Percentiles rank a stretch among this genome's conserved stretches.
These are phyloP conservation scores for Aegilops speltoides DNA, from an alignment of 176 grass and related monocot species.

Conservation along the genomic window DNA sequence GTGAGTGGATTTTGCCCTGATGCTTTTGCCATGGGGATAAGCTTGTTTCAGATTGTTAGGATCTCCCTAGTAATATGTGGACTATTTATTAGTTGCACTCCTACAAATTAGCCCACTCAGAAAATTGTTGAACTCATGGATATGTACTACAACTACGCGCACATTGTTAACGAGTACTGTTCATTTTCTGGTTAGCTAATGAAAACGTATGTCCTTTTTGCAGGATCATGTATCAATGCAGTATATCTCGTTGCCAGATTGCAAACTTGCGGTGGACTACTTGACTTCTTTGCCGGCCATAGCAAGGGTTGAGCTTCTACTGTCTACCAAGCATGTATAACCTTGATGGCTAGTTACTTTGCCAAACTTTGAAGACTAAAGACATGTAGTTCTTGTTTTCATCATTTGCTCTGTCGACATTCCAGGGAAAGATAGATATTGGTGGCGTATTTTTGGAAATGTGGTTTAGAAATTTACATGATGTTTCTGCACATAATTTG, in stretches of 20 bases:
- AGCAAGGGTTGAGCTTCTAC: slow-evolving; percentile 24
- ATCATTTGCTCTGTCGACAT: slow-evolving; percentile 30
- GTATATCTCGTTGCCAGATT: background rate
- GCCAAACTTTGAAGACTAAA: slow-evolving; percentile 17
- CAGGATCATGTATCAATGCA: slow-evolving; percentile 15
- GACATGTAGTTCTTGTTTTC: slow-evolving; percentile 8
- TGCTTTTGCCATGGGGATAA: background rate
- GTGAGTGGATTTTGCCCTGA: background rate
- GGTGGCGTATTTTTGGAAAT: slow-evolving; percentile 42
- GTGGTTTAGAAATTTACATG: slow-evolving; percentile 25
- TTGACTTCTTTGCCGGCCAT: background rate
- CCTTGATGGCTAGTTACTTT: slow-evolving; percentile 37
- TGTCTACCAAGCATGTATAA: slow-evolving; percentile 44
- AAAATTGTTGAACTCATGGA: background rate
- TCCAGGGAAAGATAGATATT: slow-evolving; percentile 46
- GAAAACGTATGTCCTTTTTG: background rate
- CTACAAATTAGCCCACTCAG: background rate
- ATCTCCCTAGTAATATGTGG: background rate
- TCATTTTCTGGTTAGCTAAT: background rate
- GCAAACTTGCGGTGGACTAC: background rate
- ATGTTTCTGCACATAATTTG: slow-evolving; percentile 49
- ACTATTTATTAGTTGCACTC: background rate
- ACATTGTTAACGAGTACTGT: background rate
- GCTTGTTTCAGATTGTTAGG: background rate
- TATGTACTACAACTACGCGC: background rate